Evolutionary conservation across 2,329 filamentous ascomycete species (phyloP), one percentile per base, ranked within the genome.

Genomic region (Diaporthe australafricana): DNA sequence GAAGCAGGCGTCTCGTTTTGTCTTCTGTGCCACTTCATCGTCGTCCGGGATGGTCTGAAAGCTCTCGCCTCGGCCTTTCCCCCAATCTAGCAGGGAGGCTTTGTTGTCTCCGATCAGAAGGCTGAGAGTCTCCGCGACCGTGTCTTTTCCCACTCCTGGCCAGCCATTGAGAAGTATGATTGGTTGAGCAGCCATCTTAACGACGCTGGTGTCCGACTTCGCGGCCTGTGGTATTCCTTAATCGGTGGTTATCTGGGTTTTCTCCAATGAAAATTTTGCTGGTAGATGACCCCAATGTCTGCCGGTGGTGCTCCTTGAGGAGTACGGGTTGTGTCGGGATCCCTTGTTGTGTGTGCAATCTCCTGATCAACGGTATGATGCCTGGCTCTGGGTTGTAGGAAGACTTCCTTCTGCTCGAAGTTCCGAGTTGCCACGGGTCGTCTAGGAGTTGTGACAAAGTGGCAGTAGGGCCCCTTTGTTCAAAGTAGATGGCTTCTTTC

Each of bases 131-230:
- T 81, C 78, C 45, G 79, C 79, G 1, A 81, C 76, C 7, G 79
- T 77, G 35, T 78, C 75, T 74, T 80, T 81, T 65, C 79, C 80
- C 40, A 79, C 76, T 62, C 78, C 79, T 3, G 77, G 78, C 77
- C 77, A 78, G 70, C 80, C 80, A 72, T 81, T 82, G 76, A 82
- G 78, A 72, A 77, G 79, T 40, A 82, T 74, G 5, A 80, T 65
- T 6, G 80, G 79, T 22, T 69, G 66, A 22, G 66, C 53, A 6
- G 22, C 42, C 66, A 69, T 69, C 22, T 11, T 32, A 22, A 22
- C 30, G 20, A 11, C n/a, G 5, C 32, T 60, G 42, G n/a, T 50
- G 12, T 22, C 47, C 22, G 25, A 7, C 50, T n/a, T 14, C 14
- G 8, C 25, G 30, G 25, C 22, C 14, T 27, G 40, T 48, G 14